Evolutionary conservation across 805 yeast species (phyloP).

Genomic region (Pichia ethanolica): DNA sequence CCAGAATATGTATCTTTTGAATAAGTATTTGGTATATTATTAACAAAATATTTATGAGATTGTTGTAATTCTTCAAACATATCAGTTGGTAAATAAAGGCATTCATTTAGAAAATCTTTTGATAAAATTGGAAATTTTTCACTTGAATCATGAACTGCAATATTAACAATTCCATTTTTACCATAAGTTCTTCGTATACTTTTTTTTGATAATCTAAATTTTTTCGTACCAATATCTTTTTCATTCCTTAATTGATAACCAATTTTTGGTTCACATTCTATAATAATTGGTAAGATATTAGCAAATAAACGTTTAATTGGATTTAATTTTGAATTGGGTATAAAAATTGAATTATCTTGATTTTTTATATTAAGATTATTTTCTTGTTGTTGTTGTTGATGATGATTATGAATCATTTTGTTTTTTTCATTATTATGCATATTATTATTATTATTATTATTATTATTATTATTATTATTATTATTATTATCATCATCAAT

Average conservation of each 20-base stretch:
- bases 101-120: slow-evolving; percentile 44
- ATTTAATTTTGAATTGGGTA: neutral
- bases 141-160: slow-evolving; percentile 26
- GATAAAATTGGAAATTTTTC: slow-evolving; percentile 34
- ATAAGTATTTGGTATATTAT: slow-evolving; percentile 27
- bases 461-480: neutral
- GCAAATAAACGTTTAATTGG: neutral
- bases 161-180: slow-evolving; percentile 21
- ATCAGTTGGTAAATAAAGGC: slow-evolving; percentile 38
- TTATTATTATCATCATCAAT: no score
- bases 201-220: neutral
- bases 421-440: neutral
- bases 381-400: neutral
- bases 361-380: no score
- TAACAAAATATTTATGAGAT: slow-evolving; percentile 42
- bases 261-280: slow-evolving; percentile 10
- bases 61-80: slow-evolving; percentile 37
- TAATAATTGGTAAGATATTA: slow-evolving; percentile 4
- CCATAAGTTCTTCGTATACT: slow-evolving; percentile 20
- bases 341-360: neutral
- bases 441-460: no score
- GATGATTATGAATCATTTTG: neutral
- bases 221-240: neutral
- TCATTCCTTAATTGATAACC: slow-evolving; percentile 18
- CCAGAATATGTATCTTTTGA: slow-evolving; percentile 35